Percentiles rank a stretch among this genome's conserved stretches.
Conservation (phyloP, 2,329 filamentous ascomycete genomes). For the Aspergillus nomiae region DNA sequence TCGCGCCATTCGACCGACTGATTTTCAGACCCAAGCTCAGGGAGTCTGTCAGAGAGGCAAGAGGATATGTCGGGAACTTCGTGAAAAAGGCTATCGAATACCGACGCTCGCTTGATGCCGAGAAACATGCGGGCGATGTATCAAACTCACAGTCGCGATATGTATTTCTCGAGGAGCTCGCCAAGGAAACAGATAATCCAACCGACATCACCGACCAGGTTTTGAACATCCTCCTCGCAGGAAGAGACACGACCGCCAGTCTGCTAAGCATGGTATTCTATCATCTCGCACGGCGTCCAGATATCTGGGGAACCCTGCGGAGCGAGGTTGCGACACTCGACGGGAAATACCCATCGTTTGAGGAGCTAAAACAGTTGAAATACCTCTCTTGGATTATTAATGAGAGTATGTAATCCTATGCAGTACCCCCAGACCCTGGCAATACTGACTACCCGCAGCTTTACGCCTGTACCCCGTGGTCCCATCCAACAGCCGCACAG, state of each 20-base stretch:
- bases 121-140: not conserved
- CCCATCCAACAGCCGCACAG: constrained; percentile 39
- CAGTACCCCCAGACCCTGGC: not conserved
- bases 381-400: constrained; percentile 54
- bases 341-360: constrained; percentile 10
- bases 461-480: constrained; percentile 43
- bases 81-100: not conserved
- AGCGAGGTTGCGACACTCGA: constrained; percentile 21
- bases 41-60: not conserved
- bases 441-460: constrained; percentile 8
- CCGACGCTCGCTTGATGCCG: not conserved
- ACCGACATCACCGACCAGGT: constrained; percentile 32
- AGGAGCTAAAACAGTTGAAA: constrained; percentile 41
- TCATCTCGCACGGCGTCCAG: constrained; percentile 11
- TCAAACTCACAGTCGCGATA: not conserved
- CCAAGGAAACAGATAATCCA: not conserved
- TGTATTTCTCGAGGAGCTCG: constrained; percentile 6
- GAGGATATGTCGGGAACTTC: not conserved
- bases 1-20: not conserved
- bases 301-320: constrained; percentile 7
- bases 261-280: constrained; percentile 32
- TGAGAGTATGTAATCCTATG: constrained; percentile 37
- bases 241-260: constrained; percentile 34
- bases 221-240: constrained; percentile 32
- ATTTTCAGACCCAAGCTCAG: not conserved